A percentile compares a stretch with the other conserved stretches of the same genome.
phyloP scores from a whole-genome alignment of 768 basidiomycete genomes.

The Phanerochaete carnosa region DNA sequence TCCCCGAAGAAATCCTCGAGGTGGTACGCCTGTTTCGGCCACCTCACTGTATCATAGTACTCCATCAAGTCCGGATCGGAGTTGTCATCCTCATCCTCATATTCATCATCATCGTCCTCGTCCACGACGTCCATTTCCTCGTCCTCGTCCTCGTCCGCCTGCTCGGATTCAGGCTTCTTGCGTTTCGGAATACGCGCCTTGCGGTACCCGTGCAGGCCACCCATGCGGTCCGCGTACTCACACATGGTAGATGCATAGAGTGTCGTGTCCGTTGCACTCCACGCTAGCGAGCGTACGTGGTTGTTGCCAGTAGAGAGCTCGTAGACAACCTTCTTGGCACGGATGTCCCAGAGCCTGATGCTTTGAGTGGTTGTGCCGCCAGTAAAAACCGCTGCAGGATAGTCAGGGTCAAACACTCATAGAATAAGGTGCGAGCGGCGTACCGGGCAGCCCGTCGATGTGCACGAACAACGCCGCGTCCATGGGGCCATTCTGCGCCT shows the following conservation, averaged over 20 bases:
- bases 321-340: slow-evolving; percentile 32
- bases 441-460: slow-evolving; percentile 4
- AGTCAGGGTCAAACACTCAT: not conserved
- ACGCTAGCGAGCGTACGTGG: not conserved
- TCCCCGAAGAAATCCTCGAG: not conserved
- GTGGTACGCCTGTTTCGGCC: slow-evolving; percentile 2
- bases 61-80: not conserved
- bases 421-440: not conserved
- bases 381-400: slow-evolving; percentile 25
- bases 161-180: no score
- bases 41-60: not conserved
- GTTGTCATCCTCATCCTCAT: not conserved
- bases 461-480: not conserved
- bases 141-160: not conserved
- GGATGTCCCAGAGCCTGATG: slow-evolving; percentile 43
- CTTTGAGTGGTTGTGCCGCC: slow-evolving; percentile 26
- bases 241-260: not conserved
- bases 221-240: not conserved
- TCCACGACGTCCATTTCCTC: not conserved
- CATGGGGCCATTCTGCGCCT: slow-evolving; percentile 17
- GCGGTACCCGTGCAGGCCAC: slow-evolving; percentile 19
- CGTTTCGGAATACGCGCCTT: slow-evolving; percentile 31
- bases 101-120: slow-evolving; percentile 28
- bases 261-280: not conserved
- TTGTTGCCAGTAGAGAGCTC: slow-evolving; percentile 46